Conservation (phyloP, 2,329 filamentous ascomycete genomes). For the Aspergillus clavatus region DNA sequence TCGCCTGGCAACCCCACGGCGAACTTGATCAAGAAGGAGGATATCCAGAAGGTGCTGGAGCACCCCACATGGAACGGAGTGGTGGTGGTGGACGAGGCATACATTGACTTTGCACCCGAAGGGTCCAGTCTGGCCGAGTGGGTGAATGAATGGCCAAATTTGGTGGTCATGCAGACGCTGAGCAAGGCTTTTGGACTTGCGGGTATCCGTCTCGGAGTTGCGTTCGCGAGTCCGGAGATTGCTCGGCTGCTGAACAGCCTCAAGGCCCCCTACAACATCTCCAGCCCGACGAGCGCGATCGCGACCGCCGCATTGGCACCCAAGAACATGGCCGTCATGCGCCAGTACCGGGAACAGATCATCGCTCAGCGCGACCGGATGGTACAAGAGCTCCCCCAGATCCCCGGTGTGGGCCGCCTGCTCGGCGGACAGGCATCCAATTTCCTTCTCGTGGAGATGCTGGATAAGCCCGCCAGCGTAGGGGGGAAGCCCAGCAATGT, state of each 20-base stretch:
- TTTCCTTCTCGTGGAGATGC: constrained; percentile 85
- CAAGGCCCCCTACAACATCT: constrained; percentile 95
- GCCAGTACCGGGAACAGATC: constrained; percentile 62
- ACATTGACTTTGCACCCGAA: constrained; percentile 85
- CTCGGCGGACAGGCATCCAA: constrained; percentile 78
- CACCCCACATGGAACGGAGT: constrained; percentile 95
- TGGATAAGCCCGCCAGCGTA: constrained; percentile 54
- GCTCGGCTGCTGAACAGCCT: constrained; percentile 80
- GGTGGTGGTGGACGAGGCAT: constrained; percentile 90
- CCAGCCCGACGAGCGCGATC: constrained; percentile 77
- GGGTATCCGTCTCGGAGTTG: constrained; percentile 82
- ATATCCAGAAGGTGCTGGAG: constrained; percentile 68
- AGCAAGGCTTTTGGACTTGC: constrained; percentile 96
- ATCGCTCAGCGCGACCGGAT: constrained; percentile 72
- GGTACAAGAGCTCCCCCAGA: constrained; percentile 64
- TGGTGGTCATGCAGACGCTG: constrained; percentile 97
- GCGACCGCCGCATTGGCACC: constrained; percentile 67
- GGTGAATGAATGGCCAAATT: constrained; percentile 87
- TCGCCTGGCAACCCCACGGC: constrained; percentile 94
- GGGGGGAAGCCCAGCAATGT: constrained; percentile 71
- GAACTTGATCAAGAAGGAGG: constrained; percentile 67
- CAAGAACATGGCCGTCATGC: constrained; percentile 69
- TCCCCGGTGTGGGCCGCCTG: constrained; percentile 75
- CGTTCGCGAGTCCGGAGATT: constrained; percentile 71
- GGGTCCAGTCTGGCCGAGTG: constrained; percentile 81